These are phyloP conservation scores for Ophiosphaerella herpotricha DNA, from an alignment of 2,329 filamentous ascomycete species.

Conservation along the genomic window DNA sequence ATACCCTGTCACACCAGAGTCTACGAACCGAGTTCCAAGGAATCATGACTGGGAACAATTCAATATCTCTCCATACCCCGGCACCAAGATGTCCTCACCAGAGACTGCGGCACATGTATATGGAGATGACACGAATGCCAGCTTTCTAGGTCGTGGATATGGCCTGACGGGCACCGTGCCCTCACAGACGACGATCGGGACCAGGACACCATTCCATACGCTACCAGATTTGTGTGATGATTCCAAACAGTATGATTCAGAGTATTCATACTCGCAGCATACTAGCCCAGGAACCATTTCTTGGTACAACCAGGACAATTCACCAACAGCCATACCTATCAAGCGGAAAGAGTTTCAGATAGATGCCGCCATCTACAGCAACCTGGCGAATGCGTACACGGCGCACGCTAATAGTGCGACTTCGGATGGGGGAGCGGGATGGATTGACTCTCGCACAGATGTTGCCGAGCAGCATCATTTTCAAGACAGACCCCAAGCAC, in stretches of 20 bases:
- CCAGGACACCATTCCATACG: background rate
- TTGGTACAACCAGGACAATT: constrained; percentile 8
- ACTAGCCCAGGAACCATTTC: constrained; percentile 7
- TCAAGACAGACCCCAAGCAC: constrained; percentile 3
- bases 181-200: background rate
- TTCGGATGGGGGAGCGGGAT: background rate
- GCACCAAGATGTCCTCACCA: constrained; percentile 5
- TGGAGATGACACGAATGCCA: background rate
- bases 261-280: constrained; percentile 11
- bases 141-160: background rate
- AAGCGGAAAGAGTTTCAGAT: background rate
- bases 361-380: background rate
- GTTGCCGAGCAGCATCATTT: background rate
- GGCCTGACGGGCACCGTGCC: background rate
- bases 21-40: constrained; percentile 7
- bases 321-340: background rate
- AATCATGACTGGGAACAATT: constrained; percentile 7
- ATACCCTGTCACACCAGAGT: constrained; percentile 10
- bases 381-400: background rate
- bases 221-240: background rate
- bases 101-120: background rate
- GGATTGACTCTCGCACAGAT: background rate
- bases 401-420: background rate
- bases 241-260: constrained; percentile 4
- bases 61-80: background rate